phyloP scores from a whole-genome alignment of 495 filamentous ascomycete genomes.

The Neurospora sp. region DNA sequence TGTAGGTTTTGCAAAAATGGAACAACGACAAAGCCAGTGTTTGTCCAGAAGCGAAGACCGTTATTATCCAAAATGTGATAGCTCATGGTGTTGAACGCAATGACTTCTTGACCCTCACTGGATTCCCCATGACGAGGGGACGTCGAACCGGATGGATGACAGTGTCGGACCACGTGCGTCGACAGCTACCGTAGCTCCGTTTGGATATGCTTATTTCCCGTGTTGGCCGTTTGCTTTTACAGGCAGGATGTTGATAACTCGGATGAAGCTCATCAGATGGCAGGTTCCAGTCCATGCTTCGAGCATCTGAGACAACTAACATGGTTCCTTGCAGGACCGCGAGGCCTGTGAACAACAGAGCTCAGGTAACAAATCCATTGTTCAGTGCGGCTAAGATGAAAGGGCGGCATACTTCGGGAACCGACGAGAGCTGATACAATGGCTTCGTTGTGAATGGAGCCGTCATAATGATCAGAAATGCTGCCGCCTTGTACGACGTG shows the following conservation, averaged over 20 bases:
- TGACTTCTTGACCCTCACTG: background rate
- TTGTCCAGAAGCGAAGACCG: background rate
- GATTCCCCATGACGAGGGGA: background rate
- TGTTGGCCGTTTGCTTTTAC: background rate
- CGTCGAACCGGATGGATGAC: background rate
- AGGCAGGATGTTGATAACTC: background rate
- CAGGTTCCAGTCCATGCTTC: background rate
- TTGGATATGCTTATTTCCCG: background rate
- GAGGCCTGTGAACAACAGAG: background rate
- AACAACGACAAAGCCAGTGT: background rate
- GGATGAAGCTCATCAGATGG: background rate
- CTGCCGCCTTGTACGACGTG: background rate
- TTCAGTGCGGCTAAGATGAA: background rate
- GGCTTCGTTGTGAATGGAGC: background rate
- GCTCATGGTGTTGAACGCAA: background rate
- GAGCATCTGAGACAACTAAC: background rate
- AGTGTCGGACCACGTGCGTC: background rate
- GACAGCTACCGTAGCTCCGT: background rate
- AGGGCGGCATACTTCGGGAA: background rate
- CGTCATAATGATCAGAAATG: background rate
- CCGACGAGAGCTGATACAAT: background rate
- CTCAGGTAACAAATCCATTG: background rate
- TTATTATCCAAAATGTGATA: background rate
- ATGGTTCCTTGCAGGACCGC: background rate
- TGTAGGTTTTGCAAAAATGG: no score